A percentile compares a stretch with the other conserved stretches of the same genome.
phyloP scores from a whole-genome alignment of 2,329 filamentous ascomycete species.

The Xylariaceae sp. region DNA sequence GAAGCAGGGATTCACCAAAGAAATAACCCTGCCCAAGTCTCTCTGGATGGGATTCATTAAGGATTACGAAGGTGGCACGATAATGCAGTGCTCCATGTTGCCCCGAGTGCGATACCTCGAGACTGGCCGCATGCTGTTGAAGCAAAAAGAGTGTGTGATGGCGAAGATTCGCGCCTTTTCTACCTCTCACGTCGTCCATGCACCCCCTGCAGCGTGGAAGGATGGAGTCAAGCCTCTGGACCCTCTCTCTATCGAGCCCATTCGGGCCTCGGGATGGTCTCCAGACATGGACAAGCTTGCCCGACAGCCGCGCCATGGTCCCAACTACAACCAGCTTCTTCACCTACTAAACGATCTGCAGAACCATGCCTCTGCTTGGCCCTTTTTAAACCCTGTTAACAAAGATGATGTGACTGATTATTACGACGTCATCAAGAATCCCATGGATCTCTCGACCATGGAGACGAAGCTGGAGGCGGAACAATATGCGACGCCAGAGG shows the following conservation, averaged over 20 bases:
- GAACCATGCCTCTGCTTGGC: constrained; percentile 86
- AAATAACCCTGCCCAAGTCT: constrained; percentile 80
- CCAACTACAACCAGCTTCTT: constrained; percentile 87
- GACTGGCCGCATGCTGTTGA: constrained; percentile 81
- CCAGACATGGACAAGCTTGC: constrained; percentile 94
- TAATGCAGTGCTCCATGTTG: constrained; percentile 97
- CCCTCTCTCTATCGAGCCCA: constrained; percentile 40
- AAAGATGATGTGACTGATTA: constrained; percentile 92
- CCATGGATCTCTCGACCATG: constrained; percentile 93
- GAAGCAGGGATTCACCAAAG: constrained; percentile 96
- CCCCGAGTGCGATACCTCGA: constrained; percentile 89
- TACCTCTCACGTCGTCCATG: constrained; percentile 77
- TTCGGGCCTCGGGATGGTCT: constrained; percentile 80
- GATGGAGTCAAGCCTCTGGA: constrained; percentile 66
- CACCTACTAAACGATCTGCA: constrained; percentile 89
- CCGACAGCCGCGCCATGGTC: constrained; percentile 85
- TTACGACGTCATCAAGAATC: constrained; percentile 92
- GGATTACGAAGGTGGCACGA: constrained; percentile 94
- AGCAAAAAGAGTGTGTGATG: constrained; percentile 89
- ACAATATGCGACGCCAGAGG: constrained; percentile 79
- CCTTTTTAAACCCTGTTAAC: constrained; percentile 86
- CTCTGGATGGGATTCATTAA: constrained; percentile 99
- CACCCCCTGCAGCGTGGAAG: constrained; percentile 80
- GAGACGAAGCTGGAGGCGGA: constrained; percentile 88
- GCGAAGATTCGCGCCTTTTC: constrained; percentile 88